phyloP scores from a whole-genome alignment of 768 basidiomycete genomes.

The Mycena metata region DNA sequence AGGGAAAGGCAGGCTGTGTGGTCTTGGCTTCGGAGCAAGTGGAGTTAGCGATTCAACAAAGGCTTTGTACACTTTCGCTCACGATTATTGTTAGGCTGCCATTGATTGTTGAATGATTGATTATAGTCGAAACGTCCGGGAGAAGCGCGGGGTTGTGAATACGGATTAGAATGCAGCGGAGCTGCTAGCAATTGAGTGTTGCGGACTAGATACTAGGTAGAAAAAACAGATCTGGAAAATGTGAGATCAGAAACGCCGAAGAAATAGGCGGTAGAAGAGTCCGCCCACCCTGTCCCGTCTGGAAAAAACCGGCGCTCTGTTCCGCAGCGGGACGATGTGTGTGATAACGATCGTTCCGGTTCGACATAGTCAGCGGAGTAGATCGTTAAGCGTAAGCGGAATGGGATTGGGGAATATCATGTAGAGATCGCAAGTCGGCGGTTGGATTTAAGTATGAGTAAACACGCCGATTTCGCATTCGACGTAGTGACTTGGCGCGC shows the following conservation, averaged over 20 bases:
- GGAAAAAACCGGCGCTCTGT: slow-evolving; percentile 76
- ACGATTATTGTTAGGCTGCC: slow-evolving; percentile 51
- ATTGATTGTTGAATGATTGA: slow-evolving; percentile 60
- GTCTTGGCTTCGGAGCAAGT: slow-evolving; percentile 42
- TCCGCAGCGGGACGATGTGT: slow-evolving; percentile 75
- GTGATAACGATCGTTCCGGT: slow-evolving; percentile 80
- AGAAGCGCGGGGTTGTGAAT: slow-evolving; percentile 75
- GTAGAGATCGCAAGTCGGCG: slow-evolving; percentile 60
- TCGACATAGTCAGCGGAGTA: slow-evolving; percentile 64
- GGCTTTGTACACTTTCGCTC: slow-evolving; percentile 41
- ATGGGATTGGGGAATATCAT: slow-evolving; percentile 69
- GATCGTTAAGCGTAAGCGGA: slow-evolving; percentile 55
- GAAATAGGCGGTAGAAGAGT: slow-evolving; percentile 89
- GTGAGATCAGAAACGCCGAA: slow-evolving; percentile 89
- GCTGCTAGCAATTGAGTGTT: slow-evolving; percentile 75
- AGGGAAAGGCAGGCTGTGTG: slow-evolving; percentile 62
- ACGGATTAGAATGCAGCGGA: slow-evolving; percentile 71
- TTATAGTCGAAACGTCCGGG: slow-evolving; percentile 72
- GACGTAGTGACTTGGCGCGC: slow-evolving; percentile 41
- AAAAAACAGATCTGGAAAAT: slow-evolving; percentile 88
- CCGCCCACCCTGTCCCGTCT: slow-evolving; percentile 90
- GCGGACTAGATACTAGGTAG: slow-evolving; percentile 63
- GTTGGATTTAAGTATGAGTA: slow-evolving; percentile 60
- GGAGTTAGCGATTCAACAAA: slow-evolving; percentile 58
- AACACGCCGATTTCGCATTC: slow-evolving; percentile 50